Evolutionary conservation across 441 rosid genomes (phyloP), one percentile per base, ranked within the genome.

Genomic region (Aquilaria agallochum): DNA sequence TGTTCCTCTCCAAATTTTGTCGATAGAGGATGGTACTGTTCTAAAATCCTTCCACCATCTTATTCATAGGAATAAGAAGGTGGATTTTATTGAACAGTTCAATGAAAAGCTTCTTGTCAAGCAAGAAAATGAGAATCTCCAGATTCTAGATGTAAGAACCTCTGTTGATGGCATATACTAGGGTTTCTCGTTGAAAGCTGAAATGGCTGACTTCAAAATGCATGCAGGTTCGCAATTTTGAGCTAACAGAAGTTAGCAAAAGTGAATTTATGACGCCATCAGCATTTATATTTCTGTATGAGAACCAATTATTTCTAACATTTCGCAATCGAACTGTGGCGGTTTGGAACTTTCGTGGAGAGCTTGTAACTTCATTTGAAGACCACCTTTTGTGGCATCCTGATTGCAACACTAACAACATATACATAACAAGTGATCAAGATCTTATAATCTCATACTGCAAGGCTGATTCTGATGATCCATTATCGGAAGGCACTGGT

Each of bases 301-400:
- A 81, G 77, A 84, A 84, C 65, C 90, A 84, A 80, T 68, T 84
- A 64, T 84, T 84, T 72, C 75, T 84, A 64, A 84, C 85, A n/a
- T 84, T 84, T 59, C 79, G 87, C 69, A 79, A 76, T 27, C 75
- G 90, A 34, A 84, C 80, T 27, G 87, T 84, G 27, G 78, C 87
- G 32, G 90, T 84, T 31, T 84, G 87, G 90, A 84, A 84, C 58
- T 84, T 84, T 54, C 81, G 85, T 0, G 90, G 87, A 50, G 90
- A 84, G 72, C 90, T 81, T 3, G 90, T 84, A 56, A 84, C 90
- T 31, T 81, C 87, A 3, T 84, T 84, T 63, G 90, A 84, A 69
- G 90, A 84, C 64, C 90, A 84, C 68, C 83, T 84, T 20, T 64
- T 84, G 68, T 81, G 90, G 90, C 87, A 84, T 74, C 85, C 90